A percentile compares a stretch with the other conserved stretches of the same genome.
Evolutionary conservation across 108 stramenopile genomes (phyloP).

Genomic region (Stephanodiscus triporus): DNA sequence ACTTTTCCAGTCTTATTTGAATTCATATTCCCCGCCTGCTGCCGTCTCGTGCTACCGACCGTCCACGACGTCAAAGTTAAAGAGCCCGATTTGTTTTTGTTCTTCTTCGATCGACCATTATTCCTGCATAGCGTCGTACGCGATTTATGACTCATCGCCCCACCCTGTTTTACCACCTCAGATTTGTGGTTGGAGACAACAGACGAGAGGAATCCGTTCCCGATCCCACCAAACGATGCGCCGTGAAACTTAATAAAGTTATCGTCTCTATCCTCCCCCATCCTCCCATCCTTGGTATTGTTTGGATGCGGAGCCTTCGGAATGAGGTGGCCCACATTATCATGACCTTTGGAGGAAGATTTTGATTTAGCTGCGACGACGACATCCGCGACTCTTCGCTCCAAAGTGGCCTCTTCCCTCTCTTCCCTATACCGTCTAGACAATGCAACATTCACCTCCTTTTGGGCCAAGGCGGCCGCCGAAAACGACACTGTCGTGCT

Average conservation of each 20-base stretch:
- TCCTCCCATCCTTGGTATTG: neutral
- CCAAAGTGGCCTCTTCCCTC: constrained; percentile 7
- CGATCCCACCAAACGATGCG: neutral
- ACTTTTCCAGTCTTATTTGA: neutral
- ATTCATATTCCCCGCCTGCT: neutral
- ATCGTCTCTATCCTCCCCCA: constrained; percentile 9
- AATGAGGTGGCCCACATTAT: neutral
- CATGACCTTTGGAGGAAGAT: neutral
- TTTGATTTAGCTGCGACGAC: constrained; percentile 1
- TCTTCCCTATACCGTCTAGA: constrained; percentile 15
- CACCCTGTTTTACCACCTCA: neutral
- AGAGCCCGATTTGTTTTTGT: neutral
- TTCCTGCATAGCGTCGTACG: neutral
- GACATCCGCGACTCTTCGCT: constrained; percentile 12
- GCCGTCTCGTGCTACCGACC: neutral
- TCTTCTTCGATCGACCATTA: constrained; percentile 2
- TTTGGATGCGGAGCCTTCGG: constrained; percentile 10
- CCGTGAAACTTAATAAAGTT: constrained; percentile 8
- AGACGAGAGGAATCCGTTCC: constrained; percentile 7
- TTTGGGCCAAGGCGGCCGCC: neutral
- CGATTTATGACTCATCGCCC: constrained; percentile 10
- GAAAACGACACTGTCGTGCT: neutral
- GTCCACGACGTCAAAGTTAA: neutral
- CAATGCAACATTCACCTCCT: neutral
- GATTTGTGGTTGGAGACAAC: constrained; percentile 2